Evolutionary conservation across 306 rosid species (phyloP).

Genomic region (Pyrus pyrifolia): DNA sequence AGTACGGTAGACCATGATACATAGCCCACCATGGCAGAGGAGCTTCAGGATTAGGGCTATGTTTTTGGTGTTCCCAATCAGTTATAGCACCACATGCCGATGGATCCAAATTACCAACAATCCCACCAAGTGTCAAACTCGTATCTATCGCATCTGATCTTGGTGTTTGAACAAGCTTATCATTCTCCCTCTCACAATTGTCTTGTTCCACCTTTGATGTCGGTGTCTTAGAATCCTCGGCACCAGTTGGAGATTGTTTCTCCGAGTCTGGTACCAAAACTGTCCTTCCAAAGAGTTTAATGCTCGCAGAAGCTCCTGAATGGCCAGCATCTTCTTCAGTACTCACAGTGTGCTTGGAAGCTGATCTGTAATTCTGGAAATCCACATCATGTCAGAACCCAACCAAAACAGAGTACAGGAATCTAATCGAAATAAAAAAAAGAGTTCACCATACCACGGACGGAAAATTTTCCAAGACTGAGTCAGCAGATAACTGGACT

Average conservation of each 20-base stretch:
- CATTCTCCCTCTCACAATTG: slow-evolving; percentile 16
- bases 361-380: slow-evolving; percentile 49
- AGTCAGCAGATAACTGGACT: slow-evolving; percentile 18
- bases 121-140: slow-evolving; percentile 43
- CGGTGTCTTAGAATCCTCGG: slow-evolving; percentile 18
- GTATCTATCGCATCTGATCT: slow-evolving; percentile 28
- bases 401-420: not conserved
- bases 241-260: slow-evolving; percentile 20
- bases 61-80: slow-evolving; percentile 14
- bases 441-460: slow-evolving; percentile 41
- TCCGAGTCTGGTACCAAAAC: slow-evolving; percentile 37
- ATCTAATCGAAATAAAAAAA: not conserved
- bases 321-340: slow-evolving; percentile 19
- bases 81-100: not conserved
- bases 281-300: slow-evolving; percentile 84
- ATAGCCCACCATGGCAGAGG: slow-evolving; percentile 40
- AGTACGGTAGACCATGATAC: slow-evolving; percentile 35
- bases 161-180: slow-evolving; percentile 29
- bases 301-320: slow-evolving; percentile 21
- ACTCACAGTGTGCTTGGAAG: slow-evolving; percentile 27
- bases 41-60: slow-evolving; percentile 5
- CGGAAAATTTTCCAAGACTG: slow-evolving; percentile 18
- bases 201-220: slow-evolving; percentile 19
- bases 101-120: slow-evolving; percentile 6
- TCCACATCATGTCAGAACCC: slow-evolving; percentile 8